Conservation (phyloP, 192 early-diverging fungal species). For the Backusella circina region DNA sequence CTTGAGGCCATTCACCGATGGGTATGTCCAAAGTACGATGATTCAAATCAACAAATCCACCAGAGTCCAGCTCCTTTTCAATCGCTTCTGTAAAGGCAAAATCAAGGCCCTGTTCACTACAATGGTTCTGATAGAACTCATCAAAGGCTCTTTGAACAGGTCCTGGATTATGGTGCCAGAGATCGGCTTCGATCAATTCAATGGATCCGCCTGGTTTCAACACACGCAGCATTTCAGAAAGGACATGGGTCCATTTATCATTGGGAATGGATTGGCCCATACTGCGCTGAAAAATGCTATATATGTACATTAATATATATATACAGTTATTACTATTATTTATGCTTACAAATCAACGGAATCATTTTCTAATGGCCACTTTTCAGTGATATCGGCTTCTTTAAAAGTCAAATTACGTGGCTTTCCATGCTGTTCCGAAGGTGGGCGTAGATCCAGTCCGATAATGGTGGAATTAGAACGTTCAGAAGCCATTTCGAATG, state of each 20-base stretch:
- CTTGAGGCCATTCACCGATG: constrained; percentile 35
- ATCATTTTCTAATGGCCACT: constrained; percentile 25
- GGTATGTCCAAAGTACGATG: constrained; percentile 32
- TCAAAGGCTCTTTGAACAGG: constrained; percentile 29
- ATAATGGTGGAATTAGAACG: constrained; percentile 19
- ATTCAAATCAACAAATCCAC: constrained; percentile 20
- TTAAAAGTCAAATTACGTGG: constrained; percentile 24
- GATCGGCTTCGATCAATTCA: constrained; percentile 32
- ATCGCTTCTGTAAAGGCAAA: constrained; percentile 10
- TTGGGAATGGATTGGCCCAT: constrained; percentile 23
- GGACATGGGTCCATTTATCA: constrained; percentile 22
- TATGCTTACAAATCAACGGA: constrained; percentile 34
- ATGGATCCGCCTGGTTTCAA: constrained; percentile 27
- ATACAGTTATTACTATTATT: neutral
- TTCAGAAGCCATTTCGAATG: constrained; percentile 30
- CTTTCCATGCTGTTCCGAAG: constrained; percentile 20
- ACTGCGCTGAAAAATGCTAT: constrained; percentile 31
- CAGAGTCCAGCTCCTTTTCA: neutral
- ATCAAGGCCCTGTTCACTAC: constrained; percentile 16
- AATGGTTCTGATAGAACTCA: constrained; percentile 14
- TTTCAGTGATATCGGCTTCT: constrained; percentile 20
- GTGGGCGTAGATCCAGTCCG: constrained; percentile 24
- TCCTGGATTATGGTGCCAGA: constrained; percentile 33
- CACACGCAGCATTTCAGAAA: constrained; percentile 30
- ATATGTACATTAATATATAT: neutral